A percentile compares a stretch with the other conserved stretches of the same genome.
Conservation (phyloP, 2,329 filamentous ascomycete species). For the Scytalidium lignicola region DNA sequence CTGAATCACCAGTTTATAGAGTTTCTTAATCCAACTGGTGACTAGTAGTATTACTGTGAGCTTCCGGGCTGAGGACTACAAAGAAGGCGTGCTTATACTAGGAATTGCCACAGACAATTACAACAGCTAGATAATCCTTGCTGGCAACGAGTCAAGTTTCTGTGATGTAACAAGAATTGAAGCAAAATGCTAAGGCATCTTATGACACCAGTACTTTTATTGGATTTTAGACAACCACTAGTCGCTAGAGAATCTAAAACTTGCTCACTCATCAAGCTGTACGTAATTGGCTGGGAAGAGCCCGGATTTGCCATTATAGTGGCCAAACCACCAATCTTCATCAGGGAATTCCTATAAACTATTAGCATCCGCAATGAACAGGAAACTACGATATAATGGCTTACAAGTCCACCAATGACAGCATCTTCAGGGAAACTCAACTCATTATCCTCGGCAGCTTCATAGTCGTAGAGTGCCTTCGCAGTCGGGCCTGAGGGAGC, state of each 20-base stretch:
- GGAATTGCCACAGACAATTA: too few relatives aligned
- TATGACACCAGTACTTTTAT: neutral
- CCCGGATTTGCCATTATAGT: constrained; percentile 72
- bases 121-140: too few relatives aligned
- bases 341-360: constrained; percentile 80
- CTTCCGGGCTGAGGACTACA: too few relatives aligned
- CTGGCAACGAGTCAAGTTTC: too few relatives aligned
- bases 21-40: too few relatives aligned
- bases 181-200: neutral
- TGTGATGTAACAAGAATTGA: too few relatives aligned
- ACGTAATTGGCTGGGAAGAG: constrained; percentile 79
- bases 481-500: constrained; percentile 55
- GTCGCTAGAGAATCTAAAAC: neutral
- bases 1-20: too few relatives aligned
- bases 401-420: constrained; percentile 71
- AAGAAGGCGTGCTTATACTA: too few relatives aligned
- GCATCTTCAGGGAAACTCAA: constrained; percentile 85
- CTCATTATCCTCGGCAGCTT: constrained; percentile 91
- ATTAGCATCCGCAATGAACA: constrained; percentile 10
- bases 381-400: constrained; percentile 26
- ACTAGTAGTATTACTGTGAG: too few relatives aligned
- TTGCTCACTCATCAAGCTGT: constrained; percentile 37
- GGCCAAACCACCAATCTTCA: constrained; percentile 97
- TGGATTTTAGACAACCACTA: neutral
- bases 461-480: constrained; percentile 89